phyloP scores from a whole-genome alignment of 257 asterid species.

The Echites panduratus region DNA sequence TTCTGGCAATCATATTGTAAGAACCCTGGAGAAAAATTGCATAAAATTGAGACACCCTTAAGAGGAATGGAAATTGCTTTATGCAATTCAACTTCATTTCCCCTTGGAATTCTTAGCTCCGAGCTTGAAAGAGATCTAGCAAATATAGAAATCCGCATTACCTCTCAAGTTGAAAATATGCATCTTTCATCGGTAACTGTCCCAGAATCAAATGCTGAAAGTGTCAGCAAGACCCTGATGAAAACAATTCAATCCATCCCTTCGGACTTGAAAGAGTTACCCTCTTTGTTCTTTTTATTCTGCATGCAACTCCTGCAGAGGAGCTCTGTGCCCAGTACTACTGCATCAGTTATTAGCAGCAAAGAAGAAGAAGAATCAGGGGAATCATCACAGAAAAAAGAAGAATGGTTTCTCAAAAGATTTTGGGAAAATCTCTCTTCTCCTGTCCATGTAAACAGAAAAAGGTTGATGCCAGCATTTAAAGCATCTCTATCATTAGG shows the following conservation, averaged over 20 bases:
- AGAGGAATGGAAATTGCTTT: conserved; percentile 71
- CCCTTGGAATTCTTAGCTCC: not conserved
- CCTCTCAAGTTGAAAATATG: conserved; percentile 38
- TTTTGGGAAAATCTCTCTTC: conserved; percentile 13
- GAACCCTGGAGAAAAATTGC: conserved; percentile 46
- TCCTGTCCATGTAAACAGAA: conserved; percentile 23
- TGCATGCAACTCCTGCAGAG: conserved; percentile 54
- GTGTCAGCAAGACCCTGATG: conserved; percentile 27
- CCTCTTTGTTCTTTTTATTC: conserved; percentile 60
- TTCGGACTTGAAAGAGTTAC: conserved; percentile 28
- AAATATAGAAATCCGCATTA: conserved; percentile 28
- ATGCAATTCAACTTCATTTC: conserved; percentile 22
- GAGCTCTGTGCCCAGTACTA: conserved; percentile 10
- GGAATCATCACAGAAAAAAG: conserved; percentile 7
- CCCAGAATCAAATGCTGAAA: conserved; percentile 36
- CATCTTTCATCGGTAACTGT: conserved; percentile 35
- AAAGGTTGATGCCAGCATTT: conserved; percentile 54
- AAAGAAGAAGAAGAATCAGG: conserved; percentile 18
- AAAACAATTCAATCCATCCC: conserved; percentile 38
- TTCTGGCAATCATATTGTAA: conserved; percentile 39
- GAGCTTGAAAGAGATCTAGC: conserved; percentile 1
- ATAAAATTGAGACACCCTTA: conserved; percentile 49
- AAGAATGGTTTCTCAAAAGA: conserved; percentile 1
- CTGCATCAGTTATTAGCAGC: not conserved
- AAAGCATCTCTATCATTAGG: conserved; percentile 68